phyloP scores from a whole-genome alignment of 164 flowering plant genomes.

The Hamamelis virginiana region DNA sequence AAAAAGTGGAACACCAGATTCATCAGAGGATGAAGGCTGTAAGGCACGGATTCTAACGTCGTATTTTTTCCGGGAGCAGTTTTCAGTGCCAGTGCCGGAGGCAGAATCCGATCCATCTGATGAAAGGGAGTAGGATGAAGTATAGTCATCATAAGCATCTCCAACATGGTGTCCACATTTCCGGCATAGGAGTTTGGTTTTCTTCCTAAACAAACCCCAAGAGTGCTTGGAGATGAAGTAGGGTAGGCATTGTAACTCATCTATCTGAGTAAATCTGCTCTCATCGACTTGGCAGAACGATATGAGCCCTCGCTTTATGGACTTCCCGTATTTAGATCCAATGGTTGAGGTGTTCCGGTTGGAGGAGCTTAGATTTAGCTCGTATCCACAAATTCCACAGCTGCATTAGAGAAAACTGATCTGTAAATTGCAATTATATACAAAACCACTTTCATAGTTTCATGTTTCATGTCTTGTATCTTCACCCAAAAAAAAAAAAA shows the following conservation, averaged over 20 bases:
- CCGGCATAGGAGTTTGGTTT: slow-evolving; percentile 80
- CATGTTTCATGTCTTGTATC: too few relatives aligned
- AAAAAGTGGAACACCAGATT: slow-evolving; percentile 39
- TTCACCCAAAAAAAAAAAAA: background rate
- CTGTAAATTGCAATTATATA: background rate
- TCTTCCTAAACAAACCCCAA: slow-evolving; percentile 66
- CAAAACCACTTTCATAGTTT: background rate
- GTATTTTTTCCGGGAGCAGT: slow-evolving; percentile 38
- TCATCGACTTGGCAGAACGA: slow-evolving; percentile 78
- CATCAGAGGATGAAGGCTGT: slow-evolving; percentile 62
- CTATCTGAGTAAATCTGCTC: slow-evolving; percentile 79
- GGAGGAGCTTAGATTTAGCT: slow-evolving; percentile 74
- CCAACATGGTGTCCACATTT: slow-evolving; percentile 85
- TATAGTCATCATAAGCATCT: slow-evolving; percentile 46
- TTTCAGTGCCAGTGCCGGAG: slow-evolving; percentile 32
- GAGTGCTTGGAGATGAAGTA: slow-evolving; percentile 54
- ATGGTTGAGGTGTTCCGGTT: slow-evolving; percentile 71
- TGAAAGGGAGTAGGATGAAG: slow-evolving; percentile 27
- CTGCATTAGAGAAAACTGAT: slow-evolving; percentile 43
- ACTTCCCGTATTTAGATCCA: slow-evolving; percentile 83
- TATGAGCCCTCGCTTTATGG: slow-evolving; percentile 73
- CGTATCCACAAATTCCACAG: slow-evolving; percentile 91
- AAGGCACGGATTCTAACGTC: slow-evolving; percentile 64
- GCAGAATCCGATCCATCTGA: slow-evolving; percentile 44
- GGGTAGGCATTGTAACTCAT: slow-evolving; percentile 67